These are phyloP conservation scores for Bipolaris bicolor DNA, from an alignment of 2,329 filamentous ascomycete genomes.

Conservation along the genomic window DNA sequence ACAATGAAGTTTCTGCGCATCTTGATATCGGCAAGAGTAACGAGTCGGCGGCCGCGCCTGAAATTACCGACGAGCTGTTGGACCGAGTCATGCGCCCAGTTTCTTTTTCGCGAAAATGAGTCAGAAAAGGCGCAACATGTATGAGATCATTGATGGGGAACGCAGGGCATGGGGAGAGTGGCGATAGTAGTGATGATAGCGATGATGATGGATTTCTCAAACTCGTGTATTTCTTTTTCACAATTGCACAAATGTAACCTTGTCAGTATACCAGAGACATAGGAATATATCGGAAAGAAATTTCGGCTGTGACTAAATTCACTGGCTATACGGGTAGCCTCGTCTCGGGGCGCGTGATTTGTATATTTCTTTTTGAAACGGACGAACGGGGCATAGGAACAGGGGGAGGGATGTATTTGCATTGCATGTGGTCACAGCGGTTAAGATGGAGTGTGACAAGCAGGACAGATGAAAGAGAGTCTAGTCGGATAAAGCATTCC, in stretches of 20 bases:
- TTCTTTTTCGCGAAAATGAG: neutral
- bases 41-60: neutral
- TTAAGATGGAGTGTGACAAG: neutral
- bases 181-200: neutral
- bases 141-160: constrained; percentile 10
- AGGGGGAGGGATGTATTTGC: neutral
- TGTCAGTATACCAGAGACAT: neutral
- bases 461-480: neutral
- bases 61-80: neutral
- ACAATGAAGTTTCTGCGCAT: neutral
- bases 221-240: neutral
- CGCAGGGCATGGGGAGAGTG: neutral
- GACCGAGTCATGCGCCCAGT: constrained; percentile 13
- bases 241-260: neutral
- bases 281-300: too few species aligned
- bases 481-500: constrained; percentile 2
- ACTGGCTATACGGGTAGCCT: neutral
- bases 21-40: neutral
- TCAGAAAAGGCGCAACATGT: neutral
- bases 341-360: neutral
- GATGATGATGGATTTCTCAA: neutral
- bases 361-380: neutral
- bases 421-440: neutral
- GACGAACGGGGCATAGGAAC: neutral
- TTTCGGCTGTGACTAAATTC: neutral